A percentile compares a stretch with the other conserved stretches of the same genome.
phyloP scores from a whole-genome alignment of 164 flowering plant genomes.

The Kingdonia uniflora region DNA sequence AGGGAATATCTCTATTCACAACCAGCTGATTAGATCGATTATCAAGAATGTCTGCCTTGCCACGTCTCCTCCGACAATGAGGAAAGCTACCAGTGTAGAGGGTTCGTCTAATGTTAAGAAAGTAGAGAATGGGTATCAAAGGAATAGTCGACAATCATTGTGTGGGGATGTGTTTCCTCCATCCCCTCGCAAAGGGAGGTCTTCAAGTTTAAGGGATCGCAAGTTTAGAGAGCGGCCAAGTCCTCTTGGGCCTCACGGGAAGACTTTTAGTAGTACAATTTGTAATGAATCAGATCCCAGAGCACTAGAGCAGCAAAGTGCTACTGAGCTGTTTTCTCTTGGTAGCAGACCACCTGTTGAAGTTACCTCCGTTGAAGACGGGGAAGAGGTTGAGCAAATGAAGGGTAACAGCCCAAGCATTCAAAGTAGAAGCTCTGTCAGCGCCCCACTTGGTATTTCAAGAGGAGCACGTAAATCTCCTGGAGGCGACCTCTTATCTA shows the following conservation, averaged over 20 bases:
- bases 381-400: slow-evolving; percentile 87
- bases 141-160: slow-evolving; percentile 30
- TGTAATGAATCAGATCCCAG: slow-evolving; percentile 30
- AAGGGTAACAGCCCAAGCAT: slow-evolving; percentile 60
- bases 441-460: slow-evolving; percentile 79
- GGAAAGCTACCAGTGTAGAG: slow-evolving; percentile 11
- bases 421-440: slow-evolving; percentile 73
- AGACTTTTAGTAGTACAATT: slow-evolving; percentile 16
- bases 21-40: slow-evolving; percentile 45
- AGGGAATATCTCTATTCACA: slow-evolving; percentile 68
- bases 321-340: slow-evolving; percentile 50
- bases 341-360: slow-evolving; percentile 66
- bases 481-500: slow-evolving; percentile 13
- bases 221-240: slow-evolving; percentile 44
- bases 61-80: slow-evolving; percentile 39
- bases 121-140: slow-evolving; percentile 28
- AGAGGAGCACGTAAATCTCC: slow-evolving; percentile 34
- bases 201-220: slow-evolving; percentile 32
- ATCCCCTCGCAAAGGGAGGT: slow-evolving; percentile 54
- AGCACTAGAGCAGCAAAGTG: slow-evolving; percentile 52
- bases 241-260: slow-evolving; percentile 50
- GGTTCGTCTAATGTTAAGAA: slow-evolving; percentile 17
- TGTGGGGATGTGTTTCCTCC: slow-evolving; percentile 38
- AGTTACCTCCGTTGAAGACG: slow-evolving; percentile 74
- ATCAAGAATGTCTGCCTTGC: slow-evolving; percentile 53